These are phyloP conservation scores for Skeletonema marinoi DNA, from an alignment of 108 stramenopile genomes.

Conservation along the genomic window DNA sequence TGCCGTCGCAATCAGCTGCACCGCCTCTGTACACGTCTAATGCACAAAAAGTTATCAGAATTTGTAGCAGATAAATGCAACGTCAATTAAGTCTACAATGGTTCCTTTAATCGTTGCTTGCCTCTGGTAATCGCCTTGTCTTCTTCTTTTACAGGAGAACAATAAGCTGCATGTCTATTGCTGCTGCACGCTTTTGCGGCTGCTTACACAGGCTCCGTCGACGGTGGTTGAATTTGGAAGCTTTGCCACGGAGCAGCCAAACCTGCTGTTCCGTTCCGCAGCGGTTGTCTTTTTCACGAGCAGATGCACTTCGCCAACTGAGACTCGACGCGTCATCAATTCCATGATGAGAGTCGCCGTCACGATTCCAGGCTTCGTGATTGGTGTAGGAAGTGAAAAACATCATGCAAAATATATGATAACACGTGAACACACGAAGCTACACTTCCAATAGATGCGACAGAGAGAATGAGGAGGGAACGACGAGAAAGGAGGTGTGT, in stretches of 20 bases:
- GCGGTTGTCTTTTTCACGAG: not conserved
- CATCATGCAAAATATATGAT: too few relatives aligned
- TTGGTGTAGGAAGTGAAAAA: not conserved
- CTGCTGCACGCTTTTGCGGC: not conserved
- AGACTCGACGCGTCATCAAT: not conserved
- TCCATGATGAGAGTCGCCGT: not conserved
- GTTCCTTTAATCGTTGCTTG: not conserved
- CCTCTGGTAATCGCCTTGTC: not conserved
- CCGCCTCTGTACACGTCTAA: not conserved
- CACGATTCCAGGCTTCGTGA: not conserved
- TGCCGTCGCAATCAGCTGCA: not conserved
- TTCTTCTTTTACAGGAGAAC: too few relatives aligned
- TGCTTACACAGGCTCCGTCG: too few relatives aligned
- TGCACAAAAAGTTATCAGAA: not conserved
- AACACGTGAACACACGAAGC: too few relatives aligned
- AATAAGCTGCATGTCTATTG: not conserved
- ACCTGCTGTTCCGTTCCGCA: not conserved
- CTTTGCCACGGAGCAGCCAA: not conserved
- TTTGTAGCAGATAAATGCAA: not conserved
- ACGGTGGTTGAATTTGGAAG: not conserved
- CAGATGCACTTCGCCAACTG: not conserved
- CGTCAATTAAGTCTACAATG: too few relatives aligned
- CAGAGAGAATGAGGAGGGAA: too few relatives aligned
- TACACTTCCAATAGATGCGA: too few relatives aligned
- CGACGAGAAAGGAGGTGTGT: too few relatives aligned